These are phyloP conservation scores for Epithele typhae DNA, from an alignment of 768 basidiomycete species.

Conservation along the genomic window DNA sequence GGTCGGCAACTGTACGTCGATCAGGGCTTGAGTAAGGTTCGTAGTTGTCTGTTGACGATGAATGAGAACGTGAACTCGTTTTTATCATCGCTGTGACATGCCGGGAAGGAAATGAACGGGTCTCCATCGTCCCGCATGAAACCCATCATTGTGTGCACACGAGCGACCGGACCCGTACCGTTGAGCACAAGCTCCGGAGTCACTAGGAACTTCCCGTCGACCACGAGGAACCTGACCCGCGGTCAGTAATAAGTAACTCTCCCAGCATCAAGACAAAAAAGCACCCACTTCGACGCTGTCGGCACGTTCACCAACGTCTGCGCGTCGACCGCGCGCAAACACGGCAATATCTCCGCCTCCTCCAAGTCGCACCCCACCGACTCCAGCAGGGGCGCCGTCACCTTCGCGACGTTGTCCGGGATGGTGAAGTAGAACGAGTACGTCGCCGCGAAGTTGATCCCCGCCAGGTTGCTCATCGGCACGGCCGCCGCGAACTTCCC, in stretches of 20 bases:
- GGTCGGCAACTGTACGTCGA: slow-evolving; percentile 20
- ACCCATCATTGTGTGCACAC: slow-evolving; percentile 45
- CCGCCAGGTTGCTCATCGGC: slow-evolving; percentile 43
- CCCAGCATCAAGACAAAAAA: no score
- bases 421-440: slow-evolving; percentile 49
- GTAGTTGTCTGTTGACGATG: slow-evolving; percentile 3
- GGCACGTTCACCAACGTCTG: slow-evolving; percentile 32
- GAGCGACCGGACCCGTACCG: slow-evolving; percentile 35
- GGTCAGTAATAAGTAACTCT: no score
- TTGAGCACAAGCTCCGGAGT: slow-evolving; percentile 35
- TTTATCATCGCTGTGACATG: neutral
- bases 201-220: slow-evolving; percentile 44
- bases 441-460: slow-evolving; percentile 43
- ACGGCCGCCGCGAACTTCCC: slow-evolving; percentile 32
- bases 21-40: slow-evolving; percentile 19
- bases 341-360: slow-evolving; percentile 29
- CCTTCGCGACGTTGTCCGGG: slow-evolving; percentile 30
- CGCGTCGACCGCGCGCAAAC: slow-evolving; percentile 33
- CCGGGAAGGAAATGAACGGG: slow-evolving; percentile 39
- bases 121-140: slow-evolving; percentile 50
- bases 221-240: slow-evolving; percentile 33
- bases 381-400: slow-evolving; percentile 34
- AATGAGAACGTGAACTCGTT: neutral
- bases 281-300: slow-evolving; percentile 26
- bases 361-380: slow-evolving; percentile 36